phyloP scores from a whole-genome alignment of 768 basidiomycete species.

The Daedaleopsis nitida region DNA sequence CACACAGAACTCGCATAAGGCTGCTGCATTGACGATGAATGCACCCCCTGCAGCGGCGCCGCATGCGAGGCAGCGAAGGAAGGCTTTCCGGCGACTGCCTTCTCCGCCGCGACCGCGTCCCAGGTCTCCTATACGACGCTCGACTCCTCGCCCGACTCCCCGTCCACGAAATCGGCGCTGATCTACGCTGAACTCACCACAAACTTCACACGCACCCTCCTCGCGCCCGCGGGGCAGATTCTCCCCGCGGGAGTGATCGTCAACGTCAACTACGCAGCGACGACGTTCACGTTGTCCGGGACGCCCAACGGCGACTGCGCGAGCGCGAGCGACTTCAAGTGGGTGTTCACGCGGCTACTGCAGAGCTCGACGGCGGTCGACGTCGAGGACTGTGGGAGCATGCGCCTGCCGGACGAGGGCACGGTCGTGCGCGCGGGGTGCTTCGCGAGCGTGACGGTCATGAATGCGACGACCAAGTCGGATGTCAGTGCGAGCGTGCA shows the following conservation, averaged over 20 bases:
- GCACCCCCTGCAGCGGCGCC: conserved; percentile 26
- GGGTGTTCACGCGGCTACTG: conserved; percentile 45
- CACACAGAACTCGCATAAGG: neutral
- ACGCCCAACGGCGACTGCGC: conserved; percentile 37
- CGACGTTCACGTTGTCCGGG: conserved; percentile 11
- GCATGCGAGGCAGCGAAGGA: conserved; percentile 30
- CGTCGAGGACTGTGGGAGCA: conserved; percentile 47
- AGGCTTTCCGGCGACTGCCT: conserved; percentile 33
- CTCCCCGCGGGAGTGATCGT: conserved; percentile 44
- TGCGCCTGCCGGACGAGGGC: conserved; percentile 45
- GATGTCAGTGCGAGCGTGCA: conserved; percentile 48
- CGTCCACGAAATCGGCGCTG: conserved; percentile 16
- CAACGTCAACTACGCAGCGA: conserved; percentile 52
- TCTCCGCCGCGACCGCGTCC: conserved; percentile 28
- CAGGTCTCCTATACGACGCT: conserved; percentile 33
- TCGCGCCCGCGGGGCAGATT: conserved; percentile 30
- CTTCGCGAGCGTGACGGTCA: conserved; percentile 42
- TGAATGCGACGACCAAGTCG: conserved; percentile 42
- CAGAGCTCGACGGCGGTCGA: conserved; percentile 37
- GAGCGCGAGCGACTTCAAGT: conserved; percentile 41
- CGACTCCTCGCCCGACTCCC: conserved; percentile 20
- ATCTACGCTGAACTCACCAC: conserved; percentile 26
- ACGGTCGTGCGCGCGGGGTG: conserved; percentile 43
- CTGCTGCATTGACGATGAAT: too few species aligned
- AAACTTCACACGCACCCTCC: conserved; percentile 21